Base-by-base conservation (phyloP, 345 rosid species). In the Leavenworthia alabamica region DNA sequence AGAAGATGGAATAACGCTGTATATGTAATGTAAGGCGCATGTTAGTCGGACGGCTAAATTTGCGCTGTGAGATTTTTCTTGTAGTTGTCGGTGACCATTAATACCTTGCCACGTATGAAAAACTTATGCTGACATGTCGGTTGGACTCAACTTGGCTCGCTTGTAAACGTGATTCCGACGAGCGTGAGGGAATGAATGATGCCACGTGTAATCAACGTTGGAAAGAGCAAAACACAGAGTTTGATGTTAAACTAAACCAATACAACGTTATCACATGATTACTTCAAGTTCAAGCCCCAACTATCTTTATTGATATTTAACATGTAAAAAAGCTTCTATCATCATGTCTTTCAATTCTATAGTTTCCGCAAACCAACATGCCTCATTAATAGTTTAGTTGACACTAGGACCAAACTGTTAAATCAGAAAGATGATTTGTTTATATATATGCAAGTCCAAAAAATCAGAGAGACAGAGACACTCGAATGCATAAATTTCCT, bases 21-120 rank as follows among this genome's bases (percentile, higher is more conserved):
- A 52, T 9, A 17, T 13, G 28, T 39, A 58, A 8, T 24, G 40
- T 17, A 32, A 12, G 5, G 80, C 68, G 65, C 70, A 77, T 22
- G 67, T 68, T 79, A 79, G 79, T 49, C 40, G 5, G 26, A 10
- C 56, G 3, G 55, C 60, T 56, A 49, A 68, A 70, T 7, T 8
- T 48, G 74, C 56, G 75, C 72, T 61, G 71, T 46, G 31, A 26
- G 15, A 41, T 67, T 12, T 64, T 63, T 60, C 15, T 8, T 45
- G n/a, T 46, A 8, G 42, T 59, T 82, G 90, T 83, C 84, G 88
- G 88, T 79, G 70, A 67, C 88, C 83, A 79, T 31, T 74, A 62
- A 35, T 66, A 60, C 66, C 24, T 15, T 23, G 80, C 75, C 89
- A 83, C 83, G 84, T 77, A 37, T n/a, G 41, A 36, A 11, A 36